These are phyloP conservation scores for Aspergillus calidoustus DNA, from an alignment of 2,329 filamentous ascomycete species.

Conservation along the genomic window DNA sequence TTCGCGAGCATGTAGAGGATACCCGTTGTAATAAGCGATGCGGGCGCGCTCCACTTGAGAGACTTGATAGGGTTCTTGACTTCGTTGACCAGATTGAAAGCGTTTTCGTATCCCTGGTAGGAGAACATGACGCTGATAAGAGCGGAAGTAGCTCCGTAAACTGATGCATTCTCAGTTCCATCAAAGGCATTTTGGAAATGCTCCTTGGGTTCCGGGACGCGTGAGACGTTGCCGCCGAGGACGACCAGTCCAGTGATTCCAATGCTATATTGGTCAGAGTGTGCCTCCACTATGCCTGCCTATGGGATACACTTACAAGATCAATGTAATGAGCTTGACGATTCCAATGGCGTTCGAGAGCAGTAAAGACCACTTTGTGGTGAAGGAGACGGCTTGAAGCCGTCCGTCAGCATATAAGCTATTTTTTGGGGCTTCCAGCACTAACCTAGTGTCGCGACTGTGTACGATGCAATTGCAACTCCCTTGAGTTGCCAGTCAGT, in stretches of 20 bases:
- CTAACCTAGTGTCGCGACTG: constrained; percentile 60
- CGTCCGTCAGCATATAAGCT: constrained; percentile 17
- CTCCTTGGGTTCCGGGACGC: constrained; percentile 54
- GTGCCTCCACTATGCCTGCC: not conserved
- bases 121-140: constrained; percentile 64
- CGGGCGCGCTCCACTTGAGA: constrained; percentile 55
- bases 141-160: constrained; percentile 59
- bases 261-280: constrained; percentile 42
- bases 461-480: constrained; percentile 68
- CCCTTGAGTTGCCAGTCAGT: constrained; percentile 70
- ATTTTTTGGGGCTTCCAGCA: constrained; percentile 11
- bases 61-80: constrained; percentile 64
- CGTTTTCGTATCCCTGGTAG: constrained; percentile 62
- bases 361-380: constrained; percentile 63
- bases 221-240: constrained; percentile 58
- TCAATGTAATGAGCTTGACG: constrained; percentile 64
- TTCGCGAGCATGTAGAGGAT: constrained; percentile 64
- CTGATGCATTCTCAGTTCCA: constrained; percentile 50
- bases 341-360: constrained; percentile 61
- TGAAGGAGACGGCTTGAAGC: constrained; percentile 50
- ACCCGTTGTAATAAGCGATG: constrained; percentile 58
- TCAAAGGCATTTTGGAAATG: constrained; percentile 63
- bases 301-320: constrained; percentile 52
- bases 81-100: constrained; percentile 67
- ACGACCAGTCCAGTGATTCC: constrained; percentile 66